Percentiles rank a stretch among this genome's conserved stretches.
Evolutionary conservation across 257 asterid species (phyloP).

Genomic region (Ajuga chamaepitys): DNA sequence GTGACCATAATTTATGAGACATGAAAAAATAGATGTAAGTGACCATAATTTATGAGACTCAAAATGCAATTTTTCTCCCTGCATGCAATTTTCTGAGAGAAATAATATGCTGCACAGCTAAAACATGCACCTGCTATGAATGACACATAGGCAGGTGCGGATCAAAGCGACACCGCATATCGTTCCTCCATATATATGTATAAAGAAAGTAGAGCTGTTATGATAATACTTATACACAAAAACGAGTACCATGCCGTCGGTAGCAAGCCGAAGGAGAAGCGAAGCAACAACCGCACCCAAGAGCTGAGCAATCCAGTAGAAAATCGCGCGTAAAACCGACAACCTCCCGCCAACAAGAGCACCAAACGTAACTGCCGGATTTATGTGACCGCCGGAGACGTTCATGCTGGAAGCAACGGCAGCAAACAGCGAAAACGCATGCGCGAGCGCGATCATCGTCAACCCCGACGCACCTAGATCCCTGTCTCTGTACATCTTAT

Average conservation of each 20-base stretch:
- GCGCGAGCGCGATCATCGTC: conserved; percentile 57
- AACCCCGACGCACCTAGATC: conserved; percentile 53
- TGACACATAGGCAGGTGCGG: too few relatives aligned
- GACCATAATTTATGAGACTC: too few relatives aligned
- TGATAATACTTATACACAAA: too few relatives aligned
- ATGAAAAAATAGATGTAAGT: too few relatives aligned
- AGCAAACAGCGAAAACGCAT: conserved; percentile 63
- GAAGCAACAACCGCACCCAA: conserved; percentile 74
- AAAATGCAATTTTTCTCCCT: too few relatives aligned
- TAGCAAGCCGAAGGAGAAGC: conserved; percentile 52
- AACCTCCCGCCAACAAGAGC: conserved; percentile 85
- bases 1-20: too few relatives aligned
- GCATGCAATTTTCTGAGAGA: too few relatives aligned
- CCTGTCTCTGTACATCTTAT: conserved; percentile 48
- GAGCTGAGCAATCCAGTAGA: conserved; percentile 96
- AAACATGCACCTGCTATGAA: too few relatives aligned
- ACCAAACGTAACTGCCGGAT: conserved; percentile 90
- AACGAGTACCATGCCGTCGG: conserved; percentile 49
- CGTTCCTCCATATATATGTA: too few relatives aligned
- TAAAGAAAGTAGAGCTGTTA: too few relatives aligned
- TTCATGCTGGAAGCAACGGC: conserved; percentile 84
- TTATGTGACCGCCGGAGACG: conserved; percentile 88
- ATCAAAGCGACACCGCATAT: too few relatives aligned
- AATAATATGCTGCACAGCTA: too few relatives aligned
- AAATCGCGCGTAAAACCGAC: conserved; percentile 64